Conservation (phyloP, 345 rosid genomes). For the Salix dunnii region DNA sequence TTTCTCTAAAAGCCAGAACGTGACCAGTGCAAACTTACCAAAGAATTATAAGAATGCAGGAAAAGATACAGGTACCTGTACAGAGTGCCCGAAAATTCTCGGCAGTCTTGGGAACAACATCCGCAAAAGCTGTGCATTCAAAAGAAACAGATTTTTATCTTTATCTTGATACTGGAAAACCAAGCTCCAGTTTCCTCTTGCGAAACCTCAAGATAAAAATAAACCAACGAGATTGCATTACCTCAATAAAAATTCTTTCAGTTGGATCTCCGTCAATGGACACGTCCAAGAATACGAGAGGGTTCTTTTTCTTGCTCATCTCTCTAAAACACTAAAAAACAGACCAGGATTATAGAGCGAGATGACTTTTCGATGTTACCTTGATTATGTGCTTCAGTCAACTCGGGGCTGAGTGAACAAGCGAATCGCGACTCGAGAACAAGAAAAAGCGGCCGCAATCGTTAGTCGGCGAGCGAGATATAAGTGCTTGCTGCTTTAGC, state of each 20-base stretch:
- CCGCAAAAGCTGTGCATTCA: constrained; percentile 69
- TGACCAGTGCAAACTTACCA: not conserved
- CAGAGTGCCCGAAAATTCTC: constrained; percentile 96
- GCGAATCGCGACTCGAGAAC: not conserved
- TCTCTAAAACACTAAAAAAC: constrained; percentile 2
- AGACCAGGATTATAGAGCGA: not conserved
- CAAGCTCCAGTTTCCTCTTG: not conserved
- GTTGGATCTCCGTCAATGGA: constrained; percentile 63
- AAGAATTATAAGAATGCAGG: not conserved
- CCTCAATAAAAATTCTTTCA: constrained; percentile 80
- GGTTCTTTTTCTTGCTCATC: constrained; percentile 80
- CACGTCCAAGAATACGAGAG: constrained; percentile 70
- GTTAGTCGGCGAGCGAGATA: not conserved
- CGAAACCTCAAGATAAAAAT: not conserved
- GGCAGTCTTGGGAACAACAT: constrained; percentile 86
- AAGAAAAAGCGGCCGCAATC: constrained; percentile 7
- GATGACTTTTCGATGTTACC: not conserved
- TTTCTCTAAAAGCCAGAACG: not conserved
- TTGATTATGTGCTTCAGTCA: not conserved
- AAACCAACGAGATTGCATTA: constrained; percentile 25
- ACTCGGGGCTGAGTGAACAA: not conserved
- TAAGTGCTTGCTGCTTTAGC: not conserved
- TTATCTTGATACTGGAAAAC: not conserved
- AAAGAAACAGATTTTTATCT: not conserved
- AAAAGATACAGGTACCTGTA: constrained; percentile 52